These are phyloP conservation scores for Ceratocystis destructans DNA, from an alignment of 2,329 filamentous ascomycete genomes.

Conservation along the genomic window DNA sequence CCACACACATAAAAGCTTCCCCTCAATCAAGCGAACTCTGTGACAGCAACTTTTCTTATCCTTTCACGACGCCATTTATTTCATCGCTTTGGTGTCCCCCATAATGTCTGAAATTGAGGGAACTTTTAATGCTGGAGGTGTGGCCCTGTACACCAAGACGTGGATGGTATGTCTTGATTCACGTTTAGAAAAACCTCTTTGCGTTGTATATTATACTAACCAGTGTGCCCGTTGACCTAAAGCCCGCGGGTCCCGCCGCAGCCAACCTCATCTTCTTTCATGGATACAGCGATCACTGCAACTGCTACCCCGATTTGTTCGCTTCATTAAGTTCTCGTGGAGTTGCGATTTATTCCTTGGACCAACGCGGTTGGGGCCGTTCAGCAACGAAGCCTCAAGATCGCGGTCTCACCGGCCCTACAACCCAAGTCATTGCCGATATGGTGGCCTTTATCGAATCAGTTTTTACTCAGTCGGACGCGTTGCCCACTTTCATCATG, in stretches of 20 bases:
- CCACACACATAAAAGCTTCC: background rate
- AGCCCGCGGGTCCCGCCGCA: constrained; percentile 43
- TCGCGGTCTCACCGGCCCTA: constrained; percentile 60
- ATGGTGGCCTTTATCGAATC: constrained; percentile 52
- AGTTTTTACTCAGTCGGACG: constrained; percentile 43
- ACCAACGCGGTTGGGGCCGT: constrained; percentile 82
- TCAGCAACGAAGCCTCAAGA: constrained; percentile 49
- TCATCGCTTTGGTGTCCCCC: background rate
- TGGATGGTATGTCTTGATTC: constrained; percentile 39
- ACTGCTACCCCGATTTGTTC: constrained; percentile 65
- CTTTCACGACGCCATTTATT: background rate
- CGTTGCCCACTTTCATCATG: constrained; percentile 62
- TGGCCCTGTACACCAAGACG: constrained; percentile 42
- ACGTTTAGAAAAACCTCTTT: background rate
- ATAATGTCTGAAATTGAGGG: constrained; percentile 32
- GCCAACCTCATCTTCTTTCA: constrained; percentile 74
- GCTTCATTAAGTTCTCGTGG: constrained; percentile 52
- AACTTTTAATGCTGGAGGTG: constrained; percentile 33
- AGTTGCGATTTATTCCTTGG: constrained; percentile 64
- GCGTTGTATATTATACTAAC: constrained; percentile 10
- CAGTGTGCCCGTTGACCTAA: constrained; percentile 5
- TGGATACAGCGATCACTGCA: constrained; percentile 77
- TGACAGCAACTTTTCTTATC: background rate
- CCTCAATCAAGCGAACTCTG: background rate
- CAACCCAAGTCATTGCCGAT: constrained; percentile 58